Evolutionary conservation across 1,139 yeast genomes (phyloP), one percentile per base, ranked within the genome.

Genomic region (Suhomyces wounanorum): DNA sequence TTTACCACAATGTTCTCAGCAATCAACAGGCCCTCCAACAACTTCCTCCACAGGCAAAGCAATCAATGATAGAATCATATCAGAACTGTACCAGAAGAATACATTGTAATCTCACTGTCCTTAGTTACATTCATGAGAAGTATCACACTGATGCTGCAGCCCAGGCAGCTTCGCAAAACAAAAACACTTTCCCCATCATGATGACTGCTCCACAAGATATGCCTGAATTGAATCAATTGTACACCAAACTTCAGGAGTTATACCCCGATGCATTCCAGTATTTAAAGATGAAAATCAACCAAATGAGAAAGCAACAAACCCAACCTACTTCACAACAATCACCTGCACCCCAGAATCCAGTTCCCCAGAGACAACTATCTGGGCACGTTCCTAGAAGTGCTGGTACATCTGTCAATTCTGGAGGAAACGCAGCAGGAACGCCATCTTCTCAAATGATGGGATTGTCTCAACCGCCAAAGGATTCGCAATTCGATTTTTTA

Each of bases 221-320:
- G 72, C 83, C 84, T 0, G 85, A 81, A 58, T 68, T 82, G 48
- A 68, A 66, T 49, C 78, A 70, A 43, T 69, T 78, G 46, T 82
- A 82, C 60, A 66, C 69, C 36, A 67, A 75, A 48, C 65, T 82
- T 47, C 82, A 80, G 55, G 82, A 78, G 48, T 61, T 82, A 41
- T 82, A 81, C 55, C 84, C 84, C 0, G 85, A 81, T 54, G 83
- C 83, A 0, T 66, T 80, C 37, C 82, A 77, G 46, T 75, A 72
- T 54, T 69, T 78, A 55, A 82, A 77, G 58, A 63, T 72, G 64
- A 78, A 75, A 52, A 68, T 79, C 57, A 76, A 73, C 48, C 74
- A 77, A 53, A 63, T 75, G 67, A 73, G 75, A 55, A 76, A 52
- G 50, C 67, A 64, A 49, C 58, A 49, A 25, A 49, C 51, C 8